Evolutionary conservation across 2,329 filamentous ascomycete genomes (phyloP), one percentile per base, ranked within the genome.

Genomic region (Rugonectria rugulosa): DNA sequence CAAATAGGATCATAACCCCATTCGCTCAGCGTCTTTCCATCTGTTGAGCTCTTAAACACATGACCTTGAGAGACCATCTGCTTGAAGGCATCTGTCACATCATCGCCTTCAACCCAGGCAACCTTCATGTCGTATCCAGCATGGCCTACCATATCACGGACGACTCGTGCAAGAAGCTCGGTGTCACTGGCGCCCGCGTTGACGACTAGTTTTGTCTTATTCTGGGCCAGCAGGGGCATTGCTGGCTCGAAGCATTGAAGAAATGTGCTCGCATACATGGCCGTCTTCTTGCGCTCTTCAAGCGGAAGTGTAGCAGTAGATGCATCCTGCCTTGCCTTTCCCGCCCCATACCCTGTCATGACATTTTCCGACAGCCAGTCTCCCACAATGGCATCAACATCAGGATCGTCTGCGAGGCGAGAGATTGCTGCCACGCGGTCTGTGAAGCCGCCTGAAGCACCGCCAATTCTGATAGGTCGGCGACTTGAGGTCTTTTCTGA

Each of bases 91-190:
- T 29, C 53, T 17, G 71, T 69, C 4, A 76, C 67, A 32, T 77
- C 68, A 45, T 77, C 75, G 7, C 75, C 75, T 17, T 74, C 70
- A 3, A 77, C 66, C 66, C 68, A 77, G 5, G 71, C 75, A 4
- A 77, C 70, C 15, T 70, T 68, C 23, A 77, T 61, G 15, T 47
- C 78, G 60, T 1, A 80, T 78, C 19, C 87, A 61, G 0, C 77
- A 80, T 53, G 75, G 73, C 0, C 83, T 81, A 55, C 83, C 3
- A 83, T 83, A 61, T 86, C 84, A 48, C 83, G 72, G 24, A 84
- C 73, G 9, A 86, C 73, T 54, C 81, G 82, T 68, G 70, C 57
- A 6, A 72, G 63, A 42, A 61, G 63, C 20, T 65, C 57, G 3
- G 73, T 72, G 49, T 75, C 72, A 53, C 69, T 72, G 4, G 73